phyloP scores from a whole-genome alignment of 805 yeast species.

The Candida germanica region DNA sequence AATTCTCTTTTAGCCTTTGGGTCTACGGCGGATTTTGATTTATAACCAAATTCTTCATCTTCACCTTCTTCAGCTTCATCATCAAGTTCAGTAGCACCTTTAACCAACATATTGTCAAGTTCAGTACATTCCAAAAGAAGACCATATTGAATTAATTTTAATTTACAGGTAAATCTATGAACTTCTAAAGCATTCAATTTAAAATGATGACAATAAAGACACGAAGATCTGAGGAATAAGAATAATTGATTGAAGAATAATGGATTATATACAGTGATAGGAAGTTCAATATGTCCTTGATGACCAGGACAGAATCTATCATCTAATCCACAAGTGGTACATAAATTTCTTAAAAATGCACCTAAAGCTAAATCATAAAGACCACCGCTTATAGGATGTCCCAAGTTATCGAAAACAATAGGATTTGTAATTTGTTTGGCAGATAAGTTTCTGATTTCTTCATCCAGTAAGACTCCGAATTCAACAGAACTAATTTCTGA shows the following conservation, averaged over 20 bases:
- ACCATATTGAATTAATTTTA: slow-evolving; percentile 84
- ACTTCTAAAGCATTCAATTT: slow-evolving; percentile 65
- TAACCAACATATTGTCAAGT: slow-evolving; percentile 60
- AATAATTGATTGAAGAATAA: slow-evolving; percentile 89
- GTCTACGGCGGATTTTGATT: slow-evolving; percentile 29
- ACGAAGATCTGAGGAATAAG: slow-evolving; percentile 75
- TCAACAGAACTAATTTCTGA: slow-evolving; percentile 91
- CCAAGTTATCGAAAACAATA: slow-evolving; percentile 90
- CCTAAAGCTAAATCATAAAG: slow-evolving; percentile 93
- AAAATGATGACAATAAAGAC: slow-evolving; percentile 89
- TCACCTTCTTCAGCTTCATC: slow-evolving; percentile 39
- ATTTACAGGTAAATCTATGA: slow-evolving; percentile 74
- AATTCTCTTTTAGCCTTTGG: slow-evolving; percentile 45
- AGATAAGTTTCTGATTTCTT: slow-evolving; percentile 80
- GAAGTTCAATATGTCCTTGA: slow-evolving; percentile 95
- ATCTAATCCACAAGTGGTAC: slow-evolving; percentile 95
- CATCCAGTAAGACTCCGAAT: slow-evolving; percentile 78
- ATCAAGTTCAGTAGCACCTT: slow-evolving; percentile 32
- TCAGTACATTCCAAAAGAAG: slow-evolving; percentile 73
- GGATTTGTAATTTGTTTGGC: slow-evolving; percentile 97
- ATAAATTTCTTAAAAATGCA: slow-evolving; percentile 82
- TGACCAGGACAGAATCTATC: slow-evolving; percentile 97
- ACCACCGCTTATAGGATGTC: slow-evolving; percentile 94
- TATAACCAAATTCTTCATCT: slow-evolving; percentile 44
- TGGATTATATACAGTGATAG: slow-evolving; percentile 94